phyloP scores from a whole-genome alignment of 306 rosid genomes.

The Lablab purpureus region DNA sequence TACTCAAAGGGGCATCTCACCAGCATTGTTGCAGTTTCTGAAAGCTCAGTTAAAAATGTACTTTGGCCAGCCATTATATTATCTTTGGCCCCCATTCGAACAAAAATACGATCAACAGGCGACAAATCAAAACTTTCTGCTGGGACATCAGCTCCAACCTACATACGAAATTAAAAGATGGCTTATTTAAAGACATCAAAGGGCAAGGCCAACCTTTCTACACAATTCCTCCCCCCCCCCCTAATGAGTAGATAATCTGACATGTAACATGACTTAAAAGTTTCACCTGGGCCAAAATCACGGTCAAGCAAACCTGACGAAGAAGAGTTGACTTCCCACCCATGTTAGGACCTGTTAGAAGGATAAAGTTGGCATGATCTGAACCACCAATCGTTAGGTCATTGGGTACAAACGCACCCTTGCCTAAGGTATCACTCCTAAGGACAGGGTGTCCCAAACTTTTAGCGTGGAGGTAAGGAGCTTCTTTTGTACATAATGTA shows the following conservation, averaged over 20 bases:
- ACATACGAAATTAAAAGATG: slow-evolving; percentile 50
- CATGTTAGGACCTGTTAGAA: slow-evolving; percentile 98
- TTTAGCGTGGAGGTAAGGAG: slow-evolving; percentile 74
- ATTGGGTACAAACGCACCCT: slow-evolving; percentile 84
- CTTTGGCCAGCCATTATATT: slow-evolving; percentile 98
- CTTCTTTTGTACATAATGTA: slow-evolving; percentile 56
- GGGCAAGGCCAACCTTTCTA: slow-evolving; percentile 6
- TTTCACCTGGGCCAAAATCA: slow-evolving; percentile 88
- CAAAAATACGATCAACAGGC: slow-evolving; percentile 88
- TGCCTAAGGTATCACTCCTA: slow-evolving; percentile 86
- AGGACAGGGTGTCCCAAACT: slow-evolving; percentile 91
- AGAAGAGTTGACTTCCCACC: slow-evolving; percentile 99
- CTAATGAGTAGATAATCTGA: slow-evolving; percentile 27
- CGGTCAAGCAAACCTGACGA: slow-evolving; percentile 97
- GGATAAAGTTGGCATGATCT: slow-evolving; percentile 70
- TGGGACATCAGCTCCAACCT: slow-evolving; percentile 97
- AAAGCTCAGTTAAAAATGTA: slow-evolving; percentile 93
- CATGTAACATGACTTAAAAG: slow-evolving; percentile 31
- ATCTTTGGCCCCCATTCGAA: slow-evolving; percentile 98
- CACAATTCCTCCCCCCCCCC: not conserved
- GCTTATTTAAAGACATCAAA: slow-evolving; percentile 20
- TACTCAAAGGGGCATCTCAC: slow-evolving; percentile 58
- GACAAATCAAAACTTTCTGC: slow-evolving; percentile 89
- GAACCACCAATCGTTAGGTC: slow-evolving; percentile 83
- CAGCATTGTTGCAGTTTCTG: slow-evolving; percentile 94